Conservation (phyloP, 176 grass and related monocot species). For the Bothriochloa decipiens region DNA sequence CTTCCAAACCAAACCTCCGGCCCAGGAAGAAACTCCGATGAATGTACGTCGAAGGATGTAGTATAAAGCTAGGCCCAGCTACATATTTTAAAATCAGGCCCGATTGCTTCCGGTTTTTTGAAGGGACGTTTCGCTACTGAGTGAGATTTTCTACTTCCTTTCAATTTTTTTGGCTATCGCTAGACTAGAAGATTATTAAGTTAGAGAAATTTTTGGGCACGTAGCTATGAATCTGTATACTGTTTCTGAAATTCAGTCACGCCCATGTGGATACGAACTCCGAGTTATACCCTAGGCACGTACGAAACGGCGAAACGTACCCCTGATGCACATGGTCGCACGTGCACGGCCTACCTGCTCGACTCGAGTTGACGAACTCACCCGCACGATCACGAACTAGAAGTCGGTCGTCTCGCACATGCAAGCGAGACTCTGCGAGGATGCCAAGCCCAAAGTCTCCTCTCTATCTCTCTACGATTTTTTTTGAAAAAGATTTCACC, state of each 20-base stretch:
- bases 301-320: neutral
- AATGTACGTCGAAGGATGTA: too few relatives aligned
- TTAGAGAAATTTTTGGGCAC: neutral
- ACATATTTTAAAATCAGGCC: neutral
- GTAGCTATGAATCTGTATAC: neutral
- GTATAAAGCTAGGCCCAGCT: neutral
- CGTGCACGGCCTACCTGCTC: conserved; percentile 18
- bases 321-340: conserved; percentile 5
- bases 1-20: too few relatives aligned
- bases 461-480: neutral
- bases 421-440: neutral
- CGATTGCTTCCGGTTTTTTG: neutral
- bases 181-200: neutral
- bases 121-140: neutral
- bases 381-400: conserved; percentile 4
- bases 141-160: too few relatives aligned
- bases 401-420: neutral
- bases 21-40: neutral
- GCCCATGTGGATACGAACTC: neutral
- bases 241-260: neutral
- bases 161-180: neutral
- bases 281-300: neutral
- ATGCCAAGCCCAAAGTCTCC: neutral
- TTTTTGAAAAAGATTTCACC: neutral
- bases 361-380: conserved; percentile 11